phyloP scores from a whole-genome alignment of 2,329 filamentous ascomycete species.

The Botrytis hyacinthi region DNA sequence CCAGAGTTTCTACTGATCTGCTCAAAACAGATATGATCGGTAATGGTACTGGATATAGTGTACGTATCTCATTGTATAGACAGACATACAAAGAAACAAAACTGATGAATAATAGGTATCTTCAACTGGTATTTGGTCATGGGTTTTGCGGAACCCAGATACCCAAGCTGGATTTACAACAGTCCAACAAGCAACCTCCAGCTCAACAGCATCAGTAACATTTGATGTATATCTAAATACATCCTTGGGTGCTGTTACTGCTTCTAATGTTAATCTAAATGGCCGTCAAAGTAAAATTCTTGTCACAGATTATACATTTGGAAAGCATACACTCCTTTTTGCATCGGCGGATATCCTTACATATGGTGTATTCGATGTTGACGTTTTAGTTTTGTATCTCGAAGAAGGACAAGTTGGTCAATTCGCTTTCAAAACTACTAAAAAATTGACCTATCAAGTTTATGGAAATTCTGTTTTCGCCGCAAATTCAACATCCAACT shows the following conservation, averaged over 20 bases:
- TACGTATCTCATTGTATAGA: slow-evolving; percentile 23
- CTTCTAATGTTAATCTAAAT: slow-evolving; percentile 49
- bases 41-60: slow-evolving; percentile 51
- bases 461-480: slow-evolving; percentile 44
- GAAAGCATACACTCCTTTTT: slow-evolving; percentile 49
- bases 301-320: slow-evolving; percentile 52
- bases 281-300: slow-evolving; percentile 55
- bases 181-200: slow-evolving; percentile 47
- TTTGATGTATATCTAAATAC: slow-evolving; percentile 51
- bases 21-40: slow-evolving; percentile 53
- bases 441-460: slow-evolving; percentile 42
- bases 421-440: slow-evolving; percentile 47
- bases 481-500: slow-evolving; percentile 33
- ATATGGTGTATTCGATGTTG: slow-evolving; percentile 46
- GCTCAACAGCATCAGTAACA: slow-evolving; percentile 45
- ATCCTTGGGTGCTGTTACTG: slow-evolving; percentile 43
- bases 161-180: slow-evolving; percentile 50
- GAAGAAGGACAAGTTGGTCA: slow-evolving; percentile 48
- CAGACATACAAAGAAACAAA: background rate
- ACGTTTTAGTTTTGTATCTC: slow-evolving; percentile 50
- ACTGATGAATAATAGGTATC: slow-evolving; percentile 32
- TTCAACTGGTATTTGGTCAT: slow-evolving; percentile 46
- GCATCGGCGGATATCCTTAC: slow-evolving; percentile 51
- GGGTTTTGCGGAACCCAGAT: slow-evolving; percentile 52
- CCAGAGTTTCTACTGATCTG: slow-evolving; percentile 50